Conservation (phyloP, 1,284 basidiomycete species). For the Violaceomyces palustris region DNA sequence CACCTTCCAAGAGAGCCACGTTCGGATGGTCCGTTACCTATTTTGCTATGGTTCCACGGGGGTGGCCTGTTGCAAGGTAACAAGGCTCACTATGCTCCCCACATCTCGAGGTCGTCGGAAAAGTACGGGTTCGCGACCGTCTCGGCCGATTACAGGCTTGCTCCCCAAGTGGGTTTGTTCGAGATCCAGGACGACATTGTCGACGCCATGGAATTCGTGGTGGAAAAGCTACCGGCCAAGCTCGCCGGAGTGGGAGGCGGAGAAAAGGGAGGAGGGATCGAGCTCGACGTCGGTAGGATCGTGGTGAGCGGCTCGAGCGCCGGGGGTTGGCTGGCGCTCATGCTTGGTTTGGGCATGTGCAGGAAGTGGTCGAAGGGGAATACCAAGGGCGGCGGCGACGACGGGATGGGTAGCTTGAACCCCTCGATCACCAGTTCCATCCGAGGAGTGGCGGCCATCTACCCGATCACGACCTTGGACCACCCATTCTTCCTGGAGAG, state of each 20-base stretch:
- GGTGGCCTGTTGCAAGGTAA: conserved; percentile 32
- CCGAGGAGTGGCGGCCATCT: conserved; percentile 24
- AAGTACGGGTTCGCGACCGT: conserved; percentile 25
- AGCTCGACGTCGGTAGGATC: conserved; percentile 17
- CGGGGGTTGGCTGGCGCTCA: conserved; percentile 27
- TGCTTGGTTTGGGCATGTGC: conserved; percentile 34
- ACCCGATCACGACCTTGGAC: conserved; percentile 32
- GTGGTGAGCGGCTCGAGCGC: conserved; percentile 27
- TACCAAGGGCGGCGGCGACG: conserved; percentile 3
- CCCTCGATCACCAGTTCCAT: conserved; percentile 8
- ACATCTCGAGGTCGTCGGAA: conserved; percentile 26
- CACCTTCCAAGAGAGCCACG: conserved; percentile 14
- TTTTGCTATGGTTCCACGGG: conserved; percentile 31
- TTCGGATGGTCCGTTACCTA: conserved; percentile 12
- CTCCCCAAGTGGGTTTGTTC: conserved; percentile 25
- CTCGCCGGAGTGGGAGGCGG: conserved; percentile 8
- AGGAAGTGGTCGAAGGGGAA: too few relatives aligned
- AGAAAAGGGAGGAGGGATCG: conserved; percentile 5
- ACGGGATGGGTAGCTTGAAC: background rate
- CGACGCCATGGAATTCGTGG: conserved; percentile 17
- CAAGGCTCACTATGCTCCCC: conserved; percentile 18
- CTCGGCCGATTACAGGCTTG: conserved; percentile 30
- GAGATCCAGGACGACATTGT: conserved; percentile 26
- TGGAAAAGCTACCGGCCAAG: conserved; percentile 14
- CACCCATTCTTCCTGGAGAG: conserved; percentile 28